A percentile compares a stretch with the other conserved stretches of the same genome.
phyloP scores from a whole-genome alignment of 2,329 filamentous ascomycete genomes.

The Ascochyta pisi region DNA sequence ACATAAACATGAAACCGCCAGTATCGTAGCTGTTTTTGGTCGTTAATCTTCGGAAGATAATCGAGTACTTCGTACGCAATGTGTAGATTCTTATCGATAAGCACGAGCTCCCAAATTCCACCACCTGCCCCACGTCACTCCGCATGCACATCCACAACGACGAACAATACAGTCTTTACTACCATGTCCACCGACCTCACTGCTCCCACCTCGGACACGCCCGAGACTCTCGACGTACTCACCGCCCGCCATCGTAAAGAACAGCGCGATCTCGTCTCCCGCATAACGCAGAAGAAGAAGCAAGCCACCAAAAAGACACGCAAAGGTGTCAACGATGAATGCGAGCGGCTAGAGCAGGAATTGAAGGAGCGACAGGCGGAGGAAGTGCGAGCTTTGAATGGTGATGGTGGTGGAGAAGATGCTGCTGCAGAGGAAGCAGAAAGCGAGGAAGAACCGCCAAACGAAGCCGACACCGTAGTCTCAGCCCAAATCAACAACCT shows the following conservation, averaged over 20 bases:
- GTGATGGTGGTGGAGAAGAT: constrained; percentile 25
- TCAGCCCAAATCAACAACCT: constrained; percentile 10
- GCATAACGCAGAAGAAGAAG: constrained; percentile 95
- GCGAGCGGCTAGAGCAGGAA: constrained; percentile 63
- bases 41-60: too few relatives aligned
- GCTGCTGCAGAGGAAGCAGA: constrained; percentile 19
- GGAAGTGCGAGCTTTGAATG: constrained; percentile 56
- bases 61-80: too few relatives aligned
- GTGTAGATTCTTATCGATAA: background rate
- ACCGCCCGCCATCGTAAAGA: constrained; percentile 86
- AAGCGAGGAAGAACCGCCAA: constrained; percentile 5
- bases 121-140: background rate
- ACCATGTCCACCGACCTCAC: constrained; percentile 10
- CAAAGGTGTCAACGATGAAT: constrained; percentile 67
- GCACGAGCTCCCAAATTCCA: background rate
- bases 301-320: constrained; percentile 83
- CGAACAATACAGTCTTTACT: constrained; percentile 12
- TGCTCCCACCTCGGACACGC: constrained; percentile 23
- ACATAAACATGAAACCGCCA: too few relatives aligned
- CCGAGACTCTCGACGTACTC: constrained; percentile 70
- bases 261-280: constrained; percentile 81
- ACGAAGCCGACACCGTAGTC: background rate
- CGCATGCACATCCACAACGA: background rate
- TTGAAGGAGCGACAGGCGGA: constrained; percentile 61
- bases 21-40: too few relatives aligned